A percentile compares a stretch with the other conserved stretches of the same genome.
phyloP scores from a whole-genome alignment of 495 filamentous ascomycete genomes.

The Hypomontagnella submonticulosa region DNA sequence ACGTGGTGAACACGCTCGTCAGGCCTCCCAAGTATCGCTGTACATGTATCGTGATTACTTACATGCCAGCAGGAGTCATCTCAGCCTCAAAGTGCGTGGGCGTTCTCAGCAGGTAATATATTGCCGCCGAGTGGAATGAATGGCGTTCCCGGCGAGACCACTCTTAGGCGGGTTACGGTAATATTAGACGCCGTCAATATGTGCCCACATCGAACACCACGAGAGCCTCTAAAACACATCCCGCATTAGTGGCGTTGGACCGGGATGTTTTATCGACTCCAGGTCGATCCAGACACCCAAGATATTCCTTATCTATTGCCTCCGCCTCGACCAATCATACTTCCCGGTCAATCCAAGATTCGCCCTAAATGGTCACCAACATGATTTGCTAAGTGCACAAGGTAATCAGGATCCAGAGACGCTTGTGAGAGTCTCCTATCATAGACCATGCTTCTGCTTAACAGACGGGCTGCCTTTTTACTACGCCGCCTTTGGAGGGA shows the following conservation, averaged over 20 bases:
- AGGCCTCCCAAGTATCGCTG: slow-evolving; percentile 17
- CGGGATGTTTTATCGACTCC: slow-evolving; percentile 26
- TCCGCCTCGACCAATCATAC: slow-evolving; percentile 33
- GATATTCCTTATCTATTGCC: slow-evolving; percentile 44
- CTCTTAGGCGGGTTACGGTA: slow-evolving; percentile 17
- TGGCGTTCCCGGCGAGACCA: slow-evolving; percentile 18
- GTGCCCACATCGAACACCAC: slow-evolving; percentile 24
- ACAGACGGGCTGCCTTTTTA: slow-evolving; percentile 16
- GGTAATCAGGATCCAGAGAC: slow-evolving; percentile 31
- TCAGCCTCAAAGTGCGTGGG: slow-evolving; percentile 5
- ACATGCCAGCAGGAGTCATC: slow-evolving; percentile 5
- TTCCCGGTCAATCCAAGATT: slow-evolving; percentile 24
- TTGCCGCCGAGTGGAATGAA: slow-evolving; percentile 3
- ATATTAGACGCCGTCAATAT: slow-evolving; percentile 29
- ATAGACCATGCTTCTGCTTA: slow-evolving; percentile 30
- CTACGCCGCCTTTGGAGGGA: slow-evolving; percentile 29
- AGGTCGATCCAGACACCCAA: slow-evolving; percentile 35
- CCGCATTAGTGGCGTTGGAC: slow-evolving; percentile 36
- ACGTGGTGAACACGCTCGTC: slow-evolving; percentile 11
- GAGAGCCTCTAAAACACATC: slow-evolving; percentile 37
- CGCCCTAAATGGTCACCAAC: slow-evolving; percentile 39
- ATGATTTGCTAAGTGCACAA: slow-evolving; percentile 44
- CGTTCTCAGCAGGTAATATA: slow-evolving; percentile 16
- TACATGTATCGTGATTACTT: slow-evolving; percentile 9
- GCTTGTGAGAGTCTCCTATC: slow-evolving; percentile 22